Evolutionary conservation across 768 basidiomycete species (phyloP).

Genomic region (Auriscalpium orientale): DNA sequence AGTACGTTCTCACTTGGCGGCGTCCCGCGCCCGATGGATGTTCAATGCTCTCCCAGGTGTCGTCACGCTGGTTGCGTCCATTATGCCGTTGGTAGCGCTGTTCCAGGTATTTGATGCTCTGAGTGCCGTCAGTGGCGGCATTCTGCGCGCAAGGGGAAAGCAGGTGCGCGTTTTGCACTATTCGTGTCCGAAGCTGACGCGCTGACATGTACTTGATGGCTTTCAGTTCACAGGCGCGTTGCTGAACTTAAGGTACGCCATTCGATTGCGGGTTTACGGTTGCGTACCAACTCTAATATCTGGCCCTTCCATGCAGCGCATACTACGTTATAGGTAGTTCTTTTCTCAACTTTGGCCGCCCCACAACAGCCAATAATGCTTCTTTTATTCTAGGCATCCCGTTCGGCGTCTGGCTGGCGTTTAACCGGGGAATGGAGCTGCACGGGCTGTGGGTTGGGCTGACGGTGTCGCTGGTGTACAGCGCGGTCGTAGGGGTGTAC

Average conservation of each 20-base stretch:
- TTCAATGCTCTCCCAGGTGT: conserved; percentile 19
- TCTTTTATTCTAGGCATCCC: conserved; percentile 50
- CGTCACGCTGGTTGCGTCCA: conserved; percentile 41
- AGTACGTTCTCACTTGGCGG: conserved; percentile 14
- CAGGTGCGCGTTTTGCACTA: conserved; percentile 33
- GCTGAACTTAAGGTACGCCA: conserved; percentile 59
- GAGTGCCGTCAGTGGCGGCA: conserved; percentile 58
- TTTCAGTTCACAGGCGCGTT: conserved; percentile 62
- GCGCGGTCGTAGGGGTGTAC: conserved; percentile 44
- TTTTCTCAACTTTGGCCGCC: not conserved
- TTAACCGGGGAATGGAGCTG: conserved; percentile 48
- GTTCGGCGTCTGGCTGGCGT: conserved; percentile 71
- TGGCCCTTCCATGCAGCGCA: conserved; percentile 30
- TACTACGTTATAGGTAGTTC: conserved; percentile 68
- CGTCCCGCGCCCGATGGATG: not conserved
- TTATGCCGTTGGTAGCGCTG: conserved; percentile 58
- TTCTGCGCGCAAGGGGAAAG: conserved; percentile 78
- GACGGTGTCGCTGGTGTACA: conserved; percentile 57
- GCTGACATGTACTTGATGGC: not conserved
- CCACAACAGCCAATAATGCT: not conserved
- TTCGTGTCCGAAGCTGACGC: too few species aligned
- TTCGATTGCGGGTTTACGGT: not conserved
- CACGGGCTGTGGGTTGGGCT: conserved; percentile 83
- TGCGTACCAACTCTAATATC: conserved; percentile 4
- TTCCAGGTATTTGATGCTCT: conserved; percentile 86